phyloP scores from a whole-genome alignment of 2,329 filamentous ascomycete species.

The Aspergillus nomiae region DNA sequence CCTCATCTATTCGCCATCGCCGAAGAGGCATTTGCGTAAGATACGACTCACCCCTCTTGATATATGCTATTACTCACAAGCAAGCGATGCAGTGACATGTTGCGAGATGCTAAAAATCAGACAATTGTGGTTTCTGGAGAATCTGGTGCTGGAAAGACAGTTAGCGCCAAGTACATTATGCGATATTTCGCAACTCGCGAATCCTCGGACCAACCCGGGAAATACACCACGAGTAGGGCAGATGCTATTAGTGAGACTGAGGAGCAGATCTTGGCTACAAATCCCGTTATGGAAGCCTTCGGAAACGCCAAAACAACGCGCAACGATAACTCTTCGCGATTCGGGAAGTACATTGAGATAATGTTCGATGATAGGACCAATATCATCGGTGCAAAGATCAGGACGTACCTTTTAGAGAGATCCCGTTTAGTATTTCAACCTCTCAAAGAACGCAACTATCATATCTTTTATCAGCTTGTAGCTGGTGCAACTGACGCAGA shows the following conservation, averaged over 20 bases:
- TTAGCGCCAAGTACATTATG: constrained; percentile 99
- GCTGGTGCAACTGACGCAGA: constrained; percentile 86
- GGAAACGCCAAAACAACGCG: constrained; percentile 99
- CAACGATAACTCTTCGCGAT: constrained; percentile 98
- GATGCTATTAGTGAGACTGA: constrained; percentile 96
- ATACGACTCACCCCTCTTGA: not conserved
- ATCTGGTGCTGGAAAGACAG: constrained; percentile 97
- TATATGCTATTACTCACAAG: constrained; percentile 39
- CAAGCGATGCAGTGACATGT: constrained; percentile 73
- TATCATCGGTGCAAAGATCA: constrained; percentile 96
- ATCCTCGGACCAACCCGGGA: constrained; percentile 81
- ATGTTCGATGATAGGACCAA: constrained; percentile 96
- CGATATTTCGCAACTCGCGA: constrained; percentile 98
- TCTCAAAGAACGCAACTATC: constrained; percentile 96
- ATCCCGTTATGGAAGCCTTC: constrained; percentile 99
- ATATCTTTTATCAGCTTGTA: constrained; percentile 97
- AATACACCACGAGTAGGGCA: constrained; percentile 70
- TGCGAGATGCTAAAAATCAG: constrained; percentile 93
- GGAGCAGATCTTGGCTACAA: constrained; percentile 96
- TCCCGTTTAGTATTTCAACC: constrained; percentile 97
- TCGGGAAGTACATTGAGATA: constrained; percentile 99
- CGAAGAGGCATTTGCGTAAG: constrained; percentile 95
- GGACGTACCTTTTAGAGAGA: constrained; percentile 91
- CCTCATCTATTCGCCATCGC: constrained; percentile 98
- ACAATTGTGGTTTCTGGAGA: constrained; percentile 99